Percentiles rank a stretch among this genome's conserved stretches.
These are phyloP conservation scores for Ambrosia trifida DNA, from an alignment of 129 eudicot genomes.

Conservation along the genomic window DNA sequence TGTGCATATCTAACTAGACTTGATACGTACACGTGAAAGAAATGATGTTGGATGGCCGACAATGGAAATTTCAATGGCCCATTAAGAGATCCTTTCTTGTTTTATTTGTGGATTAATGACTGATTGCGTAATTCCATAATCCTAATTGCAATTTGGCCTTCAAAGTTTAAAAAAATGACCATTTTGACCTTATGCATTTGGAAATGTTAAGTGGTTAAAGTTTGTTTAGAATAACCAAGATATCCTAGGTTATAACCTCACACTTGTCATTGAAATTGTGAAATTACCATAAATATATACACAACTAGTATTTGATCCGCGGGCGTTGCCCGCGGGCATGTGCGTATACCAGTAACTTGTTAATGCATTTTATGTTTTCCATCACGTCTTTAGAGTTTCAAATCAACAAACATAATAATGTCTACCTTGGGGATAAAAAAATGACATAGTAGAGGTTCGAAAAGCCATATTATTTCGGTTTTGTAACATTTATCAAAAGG, in stretches of 20 bases:
- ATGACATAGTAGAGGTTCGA: too few relatives aligned
- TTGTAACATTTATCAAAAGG: too few relatives aligned
- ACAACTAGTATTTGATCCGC: too few relatives aligned
- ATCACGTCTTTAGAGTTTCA: too few relatives aligned
- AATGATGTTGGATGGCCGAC: slow-evolving; percentile 33
- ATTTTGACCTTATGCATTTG: background rate
- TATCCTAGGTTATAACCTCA: background rate
- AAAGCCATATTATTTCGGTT: too few relatives aligned
- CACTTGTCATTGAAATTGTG: background rate
- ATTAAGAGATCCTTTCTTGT: slow-evolving; percentile 17
- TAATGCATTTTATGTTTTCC: too few relatives aligned
- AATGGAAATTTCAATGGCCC: slow-evolving; percentile 31
- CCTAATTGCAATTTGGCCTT: background rate
- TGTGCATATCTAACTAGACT: background rate
- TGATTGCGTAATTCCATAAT: slow-evolving; percentile 18
- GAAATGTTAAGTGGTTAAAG: background rate
- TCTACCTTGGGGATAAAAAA: too few relatives aligned
- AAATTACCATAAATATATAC: background rate
- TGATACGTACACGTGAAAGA: background rate
- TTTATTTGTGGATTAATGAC: slow-evolving; percentile 17
- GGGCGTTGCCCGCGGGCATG: too few relatives aligned
- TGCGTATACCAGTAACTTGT: too few relatives aligned
- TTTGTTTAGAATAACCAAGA: background rate
- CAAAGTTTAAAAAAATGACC: slow-evolving; percentile 12
- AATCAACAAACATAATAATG: too few relatives aligned